Evolutionary conservation across 2,329 filamentous ascomycete species (phyloP).

Genomic region (Penicillium sp.): DNA sequence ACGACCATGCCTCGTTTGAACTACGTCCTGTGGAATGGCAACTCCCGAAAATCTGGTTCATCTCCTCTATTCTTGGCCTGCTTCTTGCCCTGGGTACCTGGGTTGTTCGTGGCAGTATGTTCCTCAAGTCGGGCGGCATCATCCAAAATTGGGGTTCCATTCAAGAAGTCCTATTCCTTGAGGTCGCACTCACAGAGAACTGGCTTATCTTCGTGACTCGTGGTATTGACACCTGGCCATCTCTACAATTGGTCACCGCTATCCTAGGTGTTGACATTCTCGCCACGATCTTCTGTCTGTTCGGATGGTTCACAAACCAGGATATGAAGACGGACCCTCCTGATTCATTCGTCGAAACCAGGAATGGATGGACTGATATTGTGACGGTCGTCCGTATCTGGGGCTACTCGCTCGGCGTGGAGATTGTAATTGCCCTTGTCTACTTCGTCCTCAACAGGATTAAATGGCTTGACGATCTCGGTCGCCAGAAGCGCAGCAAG

Average conservation of each 20-base stretch:
- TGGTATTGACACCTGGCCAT: constrained; percentile 72
- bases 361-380: constrained; percentile 60
- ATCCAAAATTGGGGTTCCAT: constrained; percentile 73
- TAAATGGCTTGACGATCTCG: constrained; percentile 48
- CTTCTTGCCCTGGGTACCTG: constrained; percentile 72
- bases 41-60: constrained; percentile 79
- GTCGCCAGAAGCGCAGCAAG: constrained; percentile 48
- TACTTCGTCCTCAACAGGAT: constrained; percentile 50
- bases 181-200: constrained; percentile 90
- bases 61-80: constrained; percentile 59
- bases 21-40: constrained; percentile 78
- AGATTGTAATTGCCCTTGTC: constrained; percentile 53
- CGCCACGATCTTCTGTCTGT: constrained; percentile 72
- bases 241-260: constrained; percentile 68
- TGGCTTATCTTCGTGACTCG: constrained; percentile 97
- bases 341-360: constrained; percentile 34
- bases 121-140: constrained; percentile 68
- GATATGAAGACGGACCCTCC: constrained; percentile 33
- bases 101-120: constrained; percentile 71
- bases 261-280: constrained; percentile 71
- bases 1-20: constrained; percentile 79
- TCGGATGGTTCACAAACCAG: constrained; percentile 69
- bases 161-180: constrained; percentile 80
- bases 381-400: constrained; percentile 54
- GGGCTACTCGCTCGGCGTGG: constrained; percentile 52